These are phyloP conservation scores for Ceratocystis papillata DNA, from an alignment of 2,329 filamentous ascomycete genomes.

Conservation along the genomic window DNA sequence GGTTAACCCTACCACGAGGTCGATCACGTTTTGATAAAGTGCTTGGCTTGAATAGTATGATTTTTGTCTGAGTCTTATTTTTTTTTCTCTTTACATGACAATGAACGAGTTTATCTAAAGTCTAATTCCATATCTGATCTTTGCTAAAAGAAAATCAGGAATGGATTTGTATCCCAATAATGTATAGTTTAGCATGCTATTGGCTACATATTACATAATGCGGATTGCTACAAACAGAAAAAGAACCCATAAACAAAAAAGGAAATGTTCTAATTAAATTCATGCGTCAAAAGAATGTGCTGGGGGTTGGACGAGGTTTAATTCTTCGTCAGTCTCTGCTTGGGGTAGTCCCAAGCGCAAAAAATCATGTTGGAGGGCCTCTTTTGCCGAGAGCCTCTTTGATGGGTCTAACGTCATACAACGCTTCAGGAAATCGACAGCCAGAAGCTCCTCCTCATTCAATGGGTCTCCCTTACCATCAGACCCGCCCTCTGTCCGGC, in stretches of 20 bases:
- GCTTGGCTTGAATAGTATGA: neutral
- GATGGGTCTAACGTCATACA: conserved; percentile 69
- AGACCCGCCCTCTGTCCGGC: conserved; percentile 52
- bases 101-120: too few species aligned
- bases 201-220: neutral
- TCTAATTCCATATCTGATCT: too few species aligned
- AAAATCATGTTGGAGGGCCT: conserved; percentile 65
- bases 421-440: conserved; percentile 58
- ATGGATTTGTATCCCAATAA: neutral
- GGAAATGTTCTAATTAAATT: neutral
- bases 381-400: conserved; percentile 61
- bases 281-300: neutral
- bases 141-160: too few species aligned
- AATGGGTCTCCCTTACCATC: conserved; percentile 43
- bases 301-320: neutral
- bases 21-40: neutral
- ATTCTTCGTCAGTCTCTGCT: conserved; percentile 6
- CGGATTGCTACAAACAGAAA: neutral
- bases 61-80: neutral
- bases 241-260: neutral
- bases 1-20: neutral
- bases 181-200: neutral
- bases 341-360: conserved; percentile 33
- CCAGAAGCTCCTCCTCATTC: conserved; percentile 57
- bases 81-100: neutral